Evolutionary conservation across 202 grass and related monocot species (phyloP), one percentile per base, ranked within the genome.

Genomic region (Setaria italica): DNA sequence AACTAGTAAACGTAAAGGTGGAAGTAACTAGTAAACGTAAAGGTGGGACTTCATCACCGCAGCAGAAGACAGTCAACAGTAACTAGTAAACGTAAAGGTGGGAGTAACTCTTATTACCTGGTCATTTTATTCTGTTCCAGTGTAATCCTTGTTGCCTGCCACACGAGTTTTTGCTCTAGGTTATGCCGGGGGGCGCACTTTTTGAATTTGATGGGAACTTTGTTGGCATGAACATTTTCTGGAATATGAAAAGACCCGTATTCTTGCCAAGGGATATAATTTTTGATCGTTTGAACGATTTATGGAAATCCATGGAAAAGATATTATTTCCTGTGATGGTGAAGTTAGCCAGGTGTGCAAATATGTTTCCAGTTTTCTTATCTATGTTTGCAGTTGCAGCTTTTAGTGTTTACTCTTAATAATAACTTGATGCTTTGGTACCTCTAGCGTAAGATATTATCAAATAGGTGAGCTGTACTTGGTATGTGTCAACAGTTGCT

Each of bases 211-310:
- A 49, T 64, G 58, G 58, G 25, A 32, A 20, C 76, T 64, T 79
- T 64, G 6, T 79, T 79, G 58, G 42, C 58, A 78, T 78, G 41
- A 77, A 62, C 71, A 48, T 74, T 33, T 35, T 54, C 15, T 74
- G 14, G 15, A 7, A 74, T 74, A 35, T 74, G 71, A 14, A 64
- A 47, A n/a, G 42, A 64, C 15, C 58, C 25, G 19, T 79, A 6
- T 64, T 64, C 13, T 10, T 64, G 76, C 57, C 76, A 64, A 62
- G 21, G 42, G 10, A 0, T 33, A 48, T 17, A 64, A 62, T 79
- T 49, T 0, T 48, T 3, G 41, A 64, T 6, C 3, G 13, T 8
- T 43, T 16, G 6, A 11, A 2, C 11, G 20, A 78, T 35, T 78
- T 72, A 0, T 5, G 39, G 11, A 49, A 14, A 64, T 11, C 0